Conservation (phyloP, 306 rosid genomes). For the Ormosia emarginata region DNA sequence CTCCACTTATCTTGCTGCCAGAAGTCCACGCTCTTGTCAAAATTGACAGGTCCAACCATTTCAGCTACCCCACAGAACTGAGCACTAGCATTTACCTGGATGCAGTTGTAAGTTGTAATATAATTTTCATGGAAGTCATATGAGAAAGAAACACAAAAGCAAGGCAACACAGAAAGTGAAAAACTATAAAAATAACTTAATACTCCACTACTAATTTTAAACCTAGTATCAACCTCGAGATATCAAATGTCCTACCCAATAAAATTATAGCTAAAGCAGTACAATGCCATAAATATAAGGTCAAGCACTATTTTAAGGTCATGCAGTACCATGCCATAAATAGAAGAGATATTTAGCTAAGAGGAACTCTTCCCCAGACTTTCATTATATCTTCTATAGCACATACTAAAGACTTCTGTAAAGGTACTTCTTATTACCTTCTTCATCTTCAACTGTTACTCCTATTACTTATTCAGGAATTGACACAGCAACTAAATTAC, state of each 20-base stretch:
- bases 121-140: not conserved
- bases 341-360: not conserved
- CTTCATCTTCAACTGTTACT: not conserved
- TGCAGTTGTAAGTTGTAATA: not conserved
- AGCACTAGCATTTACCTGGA: constrained; percentile 90
- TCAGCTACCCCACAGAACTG: constrained; percentile 95
- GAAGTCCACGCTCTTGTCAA: constrained; percentile 79
- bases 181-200: not conserved
- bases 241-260: constrained; percentile 12
- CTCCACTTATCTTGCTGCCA: constrained; percentile 98
- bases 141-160: constrained; percentile 2
- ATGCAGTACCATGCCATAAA: constrained; percentile 19
- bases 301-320: constrained; percentile 5
- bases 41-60: constrained; percentile 89
- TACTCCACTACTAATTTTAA: not conserved
- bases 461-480: not conserved
- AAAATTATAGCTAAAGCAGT: constrained; percentile 14
- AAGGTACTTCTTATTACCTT: not conserved
- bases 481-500: not conserved
- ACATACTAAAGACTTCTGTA: not conserved
- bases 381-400: not conserved
- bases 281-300: constrained; percentile 11
- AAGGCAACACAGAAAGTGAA: not conserved
- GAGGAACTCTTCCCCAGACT: not conserved
- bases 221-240: constrained; percentile 1